These are phyloP conservation scores for Trametes versicolor DNA, from an alignment of 1,284 basidiomycete species.

Conservation along the genomic window DNA sequence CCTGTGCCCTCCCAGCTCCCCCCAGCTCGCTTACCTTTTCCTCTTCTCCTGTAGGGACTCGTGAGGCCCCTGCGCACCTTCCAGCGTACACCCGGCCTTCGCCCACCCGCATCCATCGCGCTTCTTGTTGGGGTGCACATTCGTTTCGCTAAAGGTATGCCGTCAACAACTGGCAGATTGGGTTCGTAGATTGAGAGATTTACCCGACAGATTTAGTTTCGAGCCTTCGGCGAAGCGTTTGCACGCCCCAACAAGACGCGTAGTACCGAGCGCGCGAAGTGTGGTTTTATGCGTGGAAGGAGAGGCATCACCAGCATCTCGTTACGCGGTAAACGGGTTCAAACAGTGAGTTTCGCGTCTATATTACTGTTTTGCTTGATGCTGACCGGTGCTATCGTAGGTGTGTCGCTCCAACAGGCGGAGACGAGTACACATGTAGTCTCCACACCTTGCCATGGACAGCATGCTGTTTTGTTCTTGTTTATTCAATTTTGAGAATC, in stretches of 20 bases:
- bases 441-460: background rate
- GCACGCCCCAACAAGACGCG: slow-evolving; percentile 72
- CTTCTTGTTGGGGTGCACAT: slow-evolving; percentile 74
- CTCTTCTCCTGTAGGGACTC: slow-evolving; percentile 17
- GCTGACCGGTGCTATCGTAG: background rate
- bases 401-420: background rate
- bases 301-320: slow-evolving; percentile 37
- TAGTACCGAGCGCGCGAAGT: slow-evolving; percentile 75
- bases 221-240: slow-evolving; percentile 61
- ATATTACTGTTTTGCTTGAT: background rate
- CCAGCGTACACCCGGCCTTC: slow-evolving; percentile 74
- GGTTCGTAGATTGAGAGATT: slow-evolving; percentile 28
- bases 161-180: slow-evolving; percentile 27
- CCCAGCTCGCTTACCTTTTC: background rate
- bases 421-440: background rate
- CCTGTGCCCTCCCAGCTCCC: slow-evolving; percentile 19
- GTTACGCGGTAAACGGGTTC: background rate
- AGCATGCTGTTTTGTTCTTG: background rate
- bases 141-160: slow-evolving; percentile 61
- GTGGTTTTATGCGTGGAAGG: slow-evolving; percentile 71
- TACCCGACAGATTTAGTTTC: slow-evolving; percentile 37
- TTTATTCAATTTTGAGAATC: background rate
- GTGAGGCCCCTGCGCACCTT: slow-evolving; percentile 49
- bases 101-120: slow-evolving; percentile 75
- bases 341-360: background rate